A percentile compares a stretch with the other conserved stretches of the same genome.
Evolutionary conservation across 2,329 filamentous ascomycete species (phyloP).

Genomic region (Phialocephala subalpina): DNA sequence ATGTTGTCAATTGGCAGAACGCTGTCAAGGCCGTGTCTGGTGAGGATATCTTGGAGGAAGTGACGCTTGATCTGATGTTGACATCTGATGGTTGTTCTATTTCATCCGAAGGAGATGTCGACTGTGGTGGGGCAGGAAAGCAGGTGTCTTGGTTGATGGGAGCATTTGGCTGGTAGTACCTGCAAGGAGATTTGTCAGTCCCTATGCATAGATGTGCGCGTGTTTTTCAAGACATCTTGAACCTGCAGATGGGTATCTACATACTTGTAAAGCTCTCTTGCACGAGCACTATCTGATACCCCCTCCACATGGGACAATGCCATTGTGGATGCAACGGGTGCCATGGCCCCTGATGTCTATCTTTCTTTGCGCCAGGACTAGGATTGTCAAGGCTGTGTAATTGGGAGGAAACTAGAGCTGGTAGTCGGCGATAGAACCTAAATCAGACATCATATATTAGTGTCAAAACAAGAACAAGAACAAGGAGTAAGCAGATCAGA

Average conservation of each 20-base stretch:
- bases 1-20: slow-evolving; percentile 57
- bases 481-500: neutral
- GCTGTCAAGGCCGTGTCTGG: slow-evolving; percentile 55
- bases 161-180: slow-evolving; percentile 42
- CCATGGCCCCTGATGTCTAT: slow-evolving; percentile 31
- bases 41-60: slow-evolving; percentile 42
- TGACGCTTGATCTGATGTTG: slow-evolving; percentile 37
- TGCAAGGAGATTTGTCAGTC: slow-evolving; percentile 27
- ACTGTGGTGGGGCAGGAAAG: slow-evolving; percentile 9
- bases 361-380: neutral
- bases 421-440: neutral
- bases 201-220: neutral
- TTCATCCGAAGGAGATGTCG: slow-evolving; percentile 9
- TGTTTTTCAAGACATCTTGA: neutral
- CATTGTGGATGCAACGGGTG: slow-evolving; percentile 37
- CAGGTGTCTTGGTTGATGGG: slow-evolving; percentile 19
- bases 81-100: slow-evolving; percentile 22
- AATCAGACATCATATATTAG: neutral
- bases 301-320: slow-evolving; percentile 40
- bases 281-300: slow-evolving; percentile 41
- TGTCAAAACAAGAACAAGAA: neutral
- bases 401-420: neutral
- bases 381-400: neutral
- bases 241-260: slow-evolving; percentile 14
- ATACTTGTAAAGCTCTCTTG: slow-evolving; percentile 46